phyloP scores from a whole-genome alignment of 2,329 filamentous ascomycete species.

The Trichoderma atrobrunneum region DNA sequence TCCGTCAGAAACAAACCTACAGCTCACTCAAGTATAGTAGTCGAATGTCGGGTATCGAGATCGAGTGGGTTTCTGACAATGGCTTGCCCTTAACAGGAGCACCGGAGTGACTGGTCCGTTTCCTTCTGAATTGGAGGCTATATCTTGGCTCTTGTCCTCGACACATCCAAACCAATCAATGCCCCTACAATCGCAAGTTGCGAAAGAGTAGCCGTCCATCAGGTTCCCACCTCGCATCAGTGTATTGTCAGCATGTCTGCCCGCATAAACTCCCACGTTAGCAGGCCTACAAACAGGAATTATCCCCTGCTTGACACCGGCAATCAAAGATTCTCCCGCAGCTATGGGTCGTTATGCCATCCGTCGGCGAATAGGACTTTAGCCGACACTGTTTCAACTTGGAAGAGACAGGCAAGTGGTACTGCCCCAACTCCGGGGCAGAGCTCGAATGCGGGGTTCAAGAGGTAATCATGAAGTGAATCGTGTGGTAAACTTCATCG shows the following conservation, averaged over 20 bases:
- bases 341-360: neutral
- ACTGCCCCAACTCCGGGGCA: neutral
- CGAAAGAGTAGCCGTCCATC: neutral
- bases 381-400: neutral
- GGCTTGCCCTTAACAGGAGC: neutral
- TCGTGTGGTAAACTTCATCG: neutral
- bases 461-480: neutral
- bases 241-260: neutral
- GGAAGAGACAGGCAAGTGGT: neutral
- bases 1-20: neutral
- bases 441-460: neutral
- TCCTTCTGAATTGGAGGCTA: neutral
- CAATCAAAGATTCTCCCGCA: neutral
- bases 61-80: neutral
- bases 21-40: neutral
- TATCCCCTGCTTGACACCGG: neutral
- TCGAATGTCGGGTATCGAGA: neutral
- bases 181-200: neutral
- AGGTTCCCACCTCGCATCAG: neutral
- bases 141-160: neutral
- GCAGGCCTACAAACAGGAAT: neutral
- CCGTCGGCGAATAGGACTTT: slow-evolving; percentile 13
- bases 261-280: neutral
- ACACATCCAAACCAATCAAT: neutral
- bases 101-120: neutral